A percentile compares a stretch with the other conserved stretches of the same genome.
Conservation (phyloP, 78 protist species). For the Dictyostelium purpureum region DNA sequence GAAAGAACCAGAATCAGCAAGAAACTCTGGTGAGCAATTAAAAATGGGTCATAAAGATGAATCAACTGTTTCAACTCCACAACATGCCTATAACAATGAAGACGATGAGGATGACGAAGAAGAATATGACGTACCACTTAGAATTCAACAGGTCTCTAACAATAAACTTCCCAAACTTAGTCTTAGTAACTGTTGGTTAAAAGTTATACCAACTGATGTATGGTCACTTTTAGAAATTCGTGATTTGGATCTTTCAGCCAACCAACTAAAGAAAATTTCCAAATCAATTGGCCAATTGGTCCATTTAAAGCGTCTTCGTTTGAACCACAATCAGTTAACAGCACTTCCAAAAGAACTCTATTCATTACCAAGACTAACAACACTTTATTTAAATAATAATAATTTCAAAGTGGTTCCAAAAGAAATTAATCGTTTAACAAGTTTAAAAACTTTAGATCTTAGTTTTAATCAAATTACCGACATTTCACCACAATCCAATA, state of each 20-base stretch:
- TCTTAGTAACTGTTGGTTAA: slow-evolving; percentile 53
- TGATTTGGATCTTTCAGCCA: slow-evolving; percentile 67
- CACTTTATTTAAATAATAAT: slow-evolving; percentile 60
- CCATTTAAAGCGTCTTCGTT: slow-evolving; percentile 50
- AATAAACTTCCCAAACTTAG: slow-evolving; percentile 26
- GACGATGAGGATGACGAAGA: slow-evolving; percentile 70
- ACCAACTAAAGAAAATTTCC: slow-evolving; percentile 67
- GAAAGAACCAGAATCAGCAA: background rate
- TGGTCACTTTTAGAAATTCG: slow-evolving; percentile 40
- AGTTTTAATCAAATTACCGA: slow-evolving; percentile 72
- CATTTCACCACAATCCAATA: slow-evolving; percentile 33
- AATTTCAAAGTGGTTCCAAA: slow-evolving; percentile 58
- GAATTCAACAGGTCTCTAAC: slow-evolving; percentile 27
- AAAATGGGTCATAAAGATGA: background rate
- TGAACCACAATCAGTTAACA: slow-evolving; percentile 62
- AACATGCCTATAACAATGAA: background rate
- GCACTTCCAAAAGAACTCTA: slow-evolving; percentile 57
- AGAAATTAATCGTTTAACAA: slow-evolving; percentile 14
- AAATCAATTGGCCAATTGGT: slow-evolving; percentile 44
- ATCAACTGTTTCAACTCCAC: slow-evolving; percentile 33
- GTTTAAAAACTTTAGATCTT: slow-evolving; percentile 32
- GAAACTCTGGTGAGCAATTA: background rate
- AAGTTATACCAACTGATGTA: slow-evolving; percentile 52
- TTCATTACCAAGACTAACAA: slow-evolving; percentile 39
- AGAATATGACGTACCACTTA: slow-evolving; percentile 52